phyloP scores from a whole-genome alignment of 2,329 filamentous ascomycete genomes.

The Alternaria dauci region DNA sequence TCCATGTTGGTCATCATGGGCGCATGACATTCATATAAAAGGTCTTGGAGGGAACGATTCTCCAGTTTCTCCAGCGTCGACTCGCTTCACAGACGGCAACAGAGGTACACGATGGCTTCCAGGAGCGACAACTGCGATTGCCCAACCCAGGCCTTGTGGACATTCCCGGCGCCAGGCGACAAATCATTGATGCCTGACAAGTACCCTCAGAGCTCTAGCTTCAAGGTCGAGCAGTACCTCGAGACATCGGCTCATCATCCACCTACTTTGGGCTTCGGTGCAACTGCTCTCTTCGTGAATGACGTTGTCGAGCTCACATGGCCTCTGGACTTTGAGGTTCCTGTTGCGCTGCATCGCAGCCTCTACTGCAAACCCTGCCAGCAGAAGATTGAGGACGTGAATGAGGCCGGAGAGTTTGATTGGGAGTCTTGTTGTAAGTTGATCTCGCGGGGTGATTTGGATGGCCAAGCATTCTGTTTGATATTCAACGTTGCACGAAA shows the following conservation, averaged over 20 bases:
- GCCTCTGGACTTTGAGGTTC: neutral
- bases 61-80: neutral
- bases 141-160: neutral
- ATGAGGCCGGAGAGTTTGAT: neutral
- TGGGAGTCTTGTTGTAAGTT: constrained; percentile 4
- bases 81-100: neutral
- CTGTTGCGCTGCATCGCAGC: neutral
- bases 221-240: neutral
- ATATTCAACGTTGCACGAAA: too few relatives aligned
- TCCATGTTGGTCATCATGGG: neutral
- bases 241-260: neutral
- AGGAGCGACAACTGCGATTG: neutral
- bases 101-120: neutral
- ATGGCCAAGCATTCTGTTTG: neutral
- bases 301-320: neutral
- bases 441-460: neutral
- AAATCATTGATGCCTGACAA: neutral
- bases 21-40: neutral
- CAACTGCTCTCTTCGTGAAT: neutral
- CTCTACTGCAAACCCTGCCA: neutral
- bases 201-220: neutral
- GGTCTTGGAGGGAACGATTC: neutral
- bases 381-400: neutral
- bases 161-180: neutral
- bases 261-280: neutral